Percentiles rank a stretch among this genome's conserved stretches.
These are phyloP conservation scores for Simmondsia chinensis DNA, from an alignment of 148 eudicot species.

Conservation along the genomic window DNA sequence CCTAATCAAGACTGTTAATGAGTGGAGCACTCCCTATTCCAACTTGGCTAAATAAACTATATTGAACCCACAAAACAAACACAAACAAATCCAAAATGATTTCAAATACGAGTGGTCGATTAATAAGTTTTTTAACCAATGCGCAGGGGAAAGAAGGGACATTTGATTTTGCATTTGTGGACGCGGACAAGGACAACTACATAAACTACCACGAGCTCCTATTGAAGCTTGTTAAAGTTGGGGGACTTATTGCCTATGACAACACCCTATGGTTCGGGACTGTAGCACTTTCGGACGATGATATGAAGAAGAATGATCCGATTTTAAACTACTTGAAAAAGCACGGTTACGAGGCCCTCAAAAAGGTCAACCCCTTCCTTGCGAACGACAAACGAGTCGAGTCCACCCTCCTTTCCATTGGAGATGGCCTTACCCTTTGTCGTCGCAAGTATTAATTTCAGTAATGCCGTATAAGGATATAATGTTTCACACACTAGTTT, in stretches of 20 bases:
- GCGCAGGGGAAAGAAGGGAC: slow-evolving; percentile 20
- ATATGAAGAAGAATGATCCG: slow-evolving; percentile 2
- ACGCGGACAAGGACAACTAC: slow-evolving; percentile 20
- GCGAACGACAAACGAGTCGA: slow-evolving; percentile 34
- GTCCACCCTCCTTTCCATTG: slow-evolving; percentile 24
- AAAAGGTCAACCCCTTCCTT: slow-evolving; percentile 18
- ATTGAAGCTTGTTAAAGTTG: slow-evolving; percentile 18
- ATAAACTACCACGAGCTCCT: slow-evolving; percentile 11
- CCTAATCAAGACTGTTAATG: no score
- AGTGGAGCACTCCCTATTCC: no score
- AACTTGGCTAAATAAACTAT: no score
- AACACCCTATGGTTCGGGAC: slow-evolving; percentile 50
- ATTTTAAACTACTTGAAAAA: background rate
- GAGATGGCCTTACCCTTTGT: slow-evolving; percentile 45
- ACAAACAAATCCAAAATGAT: no score
- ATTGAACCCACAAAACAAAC: no score
- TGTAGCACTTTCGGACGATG: slow-evolving; percentile 24
- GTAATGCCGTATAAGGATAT: no score
- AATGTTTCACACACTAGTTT: no score
- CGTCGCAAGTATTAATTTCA: slow-evolving; percentile 22
- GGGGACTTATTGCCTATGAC: slow-evolving; percentile 24
- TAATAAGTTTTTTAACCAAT: background rate
- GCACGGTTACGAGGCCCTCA: background rate
- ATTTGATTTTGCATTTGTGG: slow-evolving; percentile 17
- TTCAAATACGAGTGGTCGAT: no score